These are phyloP conservation scores for Cercophora scortea DNA, from an alignment of 495 filamentous ascomycete genomes.

Conservation along the genomic window DNA sequence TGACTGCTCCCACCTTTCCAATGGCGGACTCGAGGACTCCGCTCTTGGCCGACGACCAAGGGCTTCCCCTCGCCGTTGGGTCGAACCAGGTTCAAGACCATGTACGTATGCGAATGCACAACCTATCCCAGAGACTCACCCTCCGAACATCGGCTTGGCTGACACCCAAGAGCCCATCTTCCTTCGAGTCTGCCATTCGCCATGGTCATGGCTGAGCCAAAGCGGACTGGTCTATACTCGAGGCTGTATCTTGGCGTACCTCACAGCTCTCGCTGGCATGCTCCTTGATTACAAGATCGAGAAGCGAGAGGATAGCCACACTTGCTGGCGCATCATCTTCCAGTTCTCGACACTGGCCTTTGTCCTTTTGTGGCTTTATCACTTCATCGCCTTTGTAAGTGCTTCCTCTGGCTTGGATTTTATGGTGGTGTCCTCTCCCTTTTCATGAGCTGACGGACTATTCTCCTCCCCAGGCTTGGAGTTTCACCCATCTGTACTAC, in stretches of 20 bases:
- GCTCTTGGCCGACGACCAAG: conserved; percentile 2
- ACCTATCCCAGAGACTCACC: neutral
- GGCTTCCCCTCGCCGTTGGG: neutral
- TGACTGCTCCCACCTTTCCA: neutral
- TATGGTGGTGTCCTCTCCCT: neutral
- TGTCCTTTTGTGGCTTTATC: conserved; percentile 35
- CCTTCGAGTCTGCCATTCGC: conserved; percentile 44
- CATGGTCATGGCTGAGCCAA: conserved; percentile 38
- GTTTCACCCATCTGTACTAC: conserved; percentile 39
- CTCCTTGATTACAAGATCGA: conserved; percentile 32
- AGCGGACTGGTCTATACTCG: conserved; percentile 31
- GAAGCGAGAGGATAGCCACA: conserved; percentile 16
- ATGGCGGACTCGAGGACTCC: conserved; percentile 7
- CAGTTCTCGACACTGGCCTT: conserved; percentile 40
- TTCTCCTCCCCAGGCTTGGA: conserved; percentile 27
- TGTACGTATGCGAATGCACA: conserved; percentile 16
- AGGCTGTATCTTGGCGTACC: conserved; percentile 33
- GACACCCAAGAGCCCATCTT: conserved; percentile 34
- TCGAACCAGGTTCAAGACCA: conserved; percentile 18
- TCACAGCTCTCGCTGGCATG: conserved; percentile 30
- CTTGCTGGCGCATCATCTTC: conserved; percentile 34
- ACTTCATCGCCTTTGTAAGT: conserved; percentile 34
- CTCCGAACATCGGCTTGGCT: conserved; percentile 9
- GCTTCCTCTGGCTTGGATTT: too few species aligned
- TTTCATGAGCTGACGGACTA: neutral